Evolutionary conservation across 1,284 basidiomycete species (phyloP), one percentile per base, ranked within the genome.

Genomic region (Peniophora sp.): DNA sequence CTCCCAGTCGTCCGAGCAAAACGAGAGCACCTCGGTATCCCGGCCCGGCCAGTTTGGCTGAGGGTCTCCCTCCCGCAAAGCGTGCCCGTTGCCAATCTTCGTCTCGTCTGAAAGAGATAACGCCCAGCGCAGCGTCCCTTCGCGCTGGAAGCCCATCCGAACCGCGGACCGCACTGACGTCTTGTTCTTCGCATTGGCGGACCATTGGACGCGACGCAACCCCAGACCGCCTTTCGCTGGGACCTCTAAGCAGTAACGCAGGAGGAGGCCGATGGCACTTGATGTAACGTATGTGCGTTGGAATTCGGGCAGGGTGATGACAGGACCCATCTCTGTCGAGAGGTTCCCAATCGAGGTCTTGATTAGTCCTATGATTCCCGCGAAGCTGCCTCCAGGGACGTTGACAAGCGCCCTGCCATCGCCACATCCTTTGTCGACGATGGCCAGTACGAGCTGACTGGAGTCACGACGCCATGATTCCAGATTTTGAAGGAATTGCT

Each of bases 1-100:
- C 52, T 79, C 76, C 83, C 84, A 86, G 48, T 81, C 77, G 53
- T 85, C 83, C 75, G 79, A 83, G 50, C 78, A 83, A 2, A 79
- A 24, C 3, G 72, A 66, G 32, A 81, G 62, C 27, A 76, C 53
- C 1, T 69, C 68, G 1, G 73, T 74, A 59, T 84, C 70, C 48
- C 77, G 68, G 2, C 77, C 79, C 0, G 62, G 57, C 24, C 60
- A 60, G 1, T 58, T 60, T 2, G 57, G 52, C 47, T 55, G 64
- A 34, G 70, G 72, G 55, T 78, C 75, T 1, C 69, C 73, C 17
- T 67, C 64, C 41, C 71, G 64, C 35, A 62, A 47, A 50, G 57
- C 14, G 49, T 24, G 55, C 1, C 70, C 69, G 43, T 68, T 66
- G 17, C 67, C 71, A 5, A 57, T 61, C 23, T 60, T 63, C 2